Evolutionary conservation across 306 rosid species (phyloP).

Genomic region (Pachyrhizus erosus): DNA sequence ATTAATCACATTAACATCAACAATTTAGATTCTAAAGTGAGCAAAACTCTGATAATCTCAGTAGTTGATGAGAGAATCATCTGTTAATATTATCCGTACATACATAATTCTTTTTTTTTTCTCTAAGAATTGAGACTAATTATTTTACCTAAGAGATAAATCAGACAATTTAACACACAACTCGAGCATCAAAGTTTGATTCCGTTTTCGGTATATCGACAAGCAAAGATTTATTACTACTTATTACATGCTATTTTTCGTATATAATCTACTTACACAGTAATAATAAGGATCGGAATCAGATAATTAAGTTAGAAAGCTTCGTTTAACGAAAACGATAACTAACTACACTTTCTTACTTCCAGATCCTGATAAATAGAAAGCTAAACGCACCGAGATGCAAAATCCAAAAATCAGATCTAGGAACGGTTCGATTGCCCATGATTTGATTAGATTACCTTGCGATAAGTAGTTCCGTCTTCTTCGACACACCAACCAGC

Average conservation of each 20-base stretch:
- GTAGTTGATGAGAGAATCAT: too few species aligned
- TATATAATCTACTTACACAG: background rate
- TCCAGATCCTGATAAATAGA: background rate
- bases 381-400: background rate
- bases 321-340: background rate
- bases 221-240: background rate
- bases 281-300: background rate
- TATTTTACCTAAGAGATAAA: background rate
- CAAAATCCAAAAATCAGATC: conserved; percentile 30
- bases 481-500: conserved; percentile 96
- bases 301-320: conserved; percentile 15
- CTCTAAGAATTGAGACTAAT: background rate
- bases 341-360: background rate
- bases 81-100: background rate
- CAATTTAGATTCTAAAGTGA: too few species aligned
- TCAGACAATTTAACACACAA: background rate
- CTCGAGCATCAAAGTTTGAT: background rate
- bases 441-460: conserved; percentile 48
- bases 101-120: background rate
- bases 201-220: background rate
- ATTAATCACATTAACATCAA: too few species aligned
- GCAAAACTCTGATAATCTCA: too few species aligned
- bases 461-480: conserved; percentile 90
- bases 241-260: background rate
- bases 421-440: background rate